These are phyloP conservation scores for Zygoascus meyerae DNA, from an alignment of 1,139 yeast species.

Conservation along the genomic window DNA sequence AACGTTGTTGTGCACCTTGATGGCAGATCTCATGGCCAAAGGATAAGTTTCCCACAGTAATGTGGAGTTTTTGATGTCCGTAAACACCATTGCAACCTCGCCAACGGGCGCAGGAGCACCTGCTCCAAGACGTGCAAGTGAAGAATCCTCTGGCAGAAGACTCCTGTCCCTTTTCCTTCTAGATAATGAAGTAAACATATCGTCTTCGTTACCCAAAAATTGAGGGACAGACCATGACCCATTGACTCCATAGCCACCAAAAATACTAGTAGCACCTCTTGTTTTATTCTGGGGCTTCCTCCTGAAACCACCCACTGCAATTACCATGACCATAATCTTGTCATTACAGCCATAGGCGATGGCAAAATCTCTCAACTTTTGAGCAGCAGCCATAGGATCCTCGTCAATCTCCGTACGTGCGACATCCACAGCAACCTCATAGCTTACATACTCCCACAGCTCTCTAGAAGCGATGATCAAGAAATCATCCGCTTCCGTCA, in stretches of 20 bases:
- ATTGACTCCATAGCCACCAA: constrained; percentile 13
- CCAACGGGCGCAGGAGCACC: constrained; percentile 96
- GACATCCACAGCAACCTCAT: constrained; percentile 85
- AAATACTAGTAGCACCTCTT: constrained; percentile 13
- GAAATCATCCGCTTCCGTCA: constrained; percentile 73
- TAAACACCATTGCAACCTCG: constrained; percentile 88
- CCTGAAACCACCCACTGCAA: constrained; percentile 49
- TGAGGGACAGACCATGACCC: constrained; percentile 4
- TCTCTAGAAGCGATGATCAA: constrained; percentile 80
- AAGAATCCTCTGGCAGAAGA: constrained; percentile 64
- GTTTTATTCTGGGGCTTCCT: constrained; percentile 26
- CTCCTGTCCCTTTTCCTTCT: constrained; percentile 51
- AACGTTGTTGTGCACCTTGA: constrained; percentile 83
- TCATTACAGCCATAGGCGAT: constrained; percentile 85
- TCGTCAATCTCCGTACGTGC: constrained; percentile 76
- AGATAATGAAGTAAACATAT: constrained; percentile 35
- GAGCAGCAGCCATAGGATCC: constrained; percentile 90
- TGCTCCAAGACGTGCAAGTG: constrained; percentile 75
- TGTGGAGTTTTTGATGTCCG: constrained; percentile 95
- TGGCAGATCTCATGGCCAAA: constrained; percentile 93
- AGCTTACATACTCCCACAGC: constrained; percentile 78
- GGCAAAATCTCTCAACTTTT: constrained; percentile 88
- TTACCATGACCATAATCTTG: constrained; percentile 77
- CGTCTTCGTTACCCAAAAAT: constrained; percentile 17
- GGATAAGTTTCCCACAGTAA: constrained; percentile 90